Base-by-base conservation (phyloP, 2,329 filamentous ascomycete species). In the Blumeria graminis region DNA sequence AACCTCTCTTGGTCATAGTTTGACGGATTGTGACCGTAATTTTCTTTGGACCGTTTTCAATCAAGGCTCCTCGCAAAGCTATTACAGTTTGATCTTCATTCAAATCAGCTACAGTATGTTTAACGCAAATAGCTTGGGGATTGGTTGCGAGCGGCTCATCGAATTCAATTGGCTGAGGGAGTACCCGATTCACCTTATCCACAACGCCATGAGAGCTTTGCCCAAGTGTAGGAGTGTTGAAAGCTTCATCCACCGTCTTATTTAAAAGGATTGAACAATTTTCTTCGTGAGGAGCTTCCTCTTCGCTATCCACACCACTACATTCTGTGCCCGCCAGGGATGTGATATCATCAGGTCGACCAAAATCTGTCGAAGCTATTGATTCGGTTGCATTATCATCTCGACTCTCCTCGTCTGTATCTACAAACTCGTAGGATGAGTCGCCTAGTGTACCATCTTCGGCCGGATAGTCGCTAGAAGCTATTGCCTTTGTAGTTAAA, bases 1-100 rank as follows among this genome's bases (percentile, higher is more conserved):
- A 67, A 53, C 69, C 70, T 56, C 68, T 65, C 55, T 69, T 69
- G 16, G 70, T 71, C 71, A 76, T 73, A 39, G 71, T 74, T 61
- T 75, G 72, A 50, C 71, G 69, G 56, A 75, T 69, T 6, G 71
- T 70, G 22, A 69, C 68, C 33, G 68, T 65, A 22, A 74, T 60
- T 32, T 67, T 68, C 43, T 66, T 67, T 3, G 69, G 69, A 0
- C 65, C 63, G 39, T 64, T 61, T 11, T 63, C 57, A 34, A 71
- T 61, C n/a, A 58, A 60, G 56, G 72, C 61, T 46, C 62, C 60
- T 36, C 63, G 58, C 41, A 66, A 65, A 36, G 72, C 63, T 22
- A 62, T 60, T 10, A 66, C 63, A 1, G 70, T 69, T 60, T 73
- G 68, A 36, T 68, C 65, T 55, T 71, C 69, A 50, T 62, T 66